Conservation (phyloP, 2,329 filamentous ascomycete species). For the Talaromyces sp. region DNA sequence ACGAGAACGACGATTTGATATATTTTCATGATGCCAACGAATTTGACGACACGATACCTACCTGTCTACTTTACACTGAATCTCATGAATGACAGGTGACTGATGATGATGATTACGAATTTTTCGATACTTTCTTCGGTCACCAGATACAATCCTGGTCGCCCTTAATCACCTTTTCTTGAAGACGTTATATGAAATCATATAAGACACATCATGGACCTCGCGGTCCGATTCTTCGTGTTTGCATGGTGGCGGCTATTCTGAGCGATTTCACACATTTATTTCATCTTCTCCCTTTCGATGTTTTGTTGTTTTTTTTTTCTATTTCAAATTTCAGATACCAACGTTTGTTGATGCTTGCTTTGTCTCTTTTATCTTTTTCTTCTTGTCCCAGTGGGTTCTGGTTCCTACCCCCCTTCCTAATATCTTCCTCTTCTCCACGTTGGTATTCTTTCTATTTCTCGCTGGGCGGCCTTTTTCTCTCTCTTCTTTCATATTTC, state of each 20-base stretch:
- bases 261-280: conserved; percentile 1
- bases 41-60: not conserved
- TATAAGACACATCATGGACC: conserved; percentile 17
- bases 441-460: not conserved
- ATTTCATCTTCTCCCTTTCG: not conserved
- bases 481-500: not conserved
- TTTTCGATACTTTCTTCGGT: not conserved
- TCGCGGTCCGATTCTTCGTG: conserved; percentile 14
- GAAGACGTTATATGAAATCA: not conserved
- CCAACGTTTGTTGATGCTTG: not conserved
- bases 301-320: not conserved
- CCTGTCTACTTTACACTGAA: not conserved
- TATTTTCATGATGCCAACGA: not conserved
- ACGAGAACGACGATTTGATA: conserved; percentile 9
- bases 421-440: not conserved
- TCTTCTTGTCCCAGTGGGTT: not conserved
- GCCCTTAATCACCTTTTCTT: not conserved
- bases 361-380: not conserved
- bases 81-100: not conserved
- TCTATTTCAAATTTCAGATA: conserved; percentile 2
- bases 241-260: conserved; percentile 3
- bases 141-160: not conserved
- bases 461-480: not conserved
- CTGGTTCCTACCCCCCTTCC: too few relatives aligned
- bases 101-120: conserved; percentile 12